These are phyloP conservation scores for Pogostemon cablin DNA, from an alignment of 257 asterid genomes.

Conservation along the genomic window DNA sequence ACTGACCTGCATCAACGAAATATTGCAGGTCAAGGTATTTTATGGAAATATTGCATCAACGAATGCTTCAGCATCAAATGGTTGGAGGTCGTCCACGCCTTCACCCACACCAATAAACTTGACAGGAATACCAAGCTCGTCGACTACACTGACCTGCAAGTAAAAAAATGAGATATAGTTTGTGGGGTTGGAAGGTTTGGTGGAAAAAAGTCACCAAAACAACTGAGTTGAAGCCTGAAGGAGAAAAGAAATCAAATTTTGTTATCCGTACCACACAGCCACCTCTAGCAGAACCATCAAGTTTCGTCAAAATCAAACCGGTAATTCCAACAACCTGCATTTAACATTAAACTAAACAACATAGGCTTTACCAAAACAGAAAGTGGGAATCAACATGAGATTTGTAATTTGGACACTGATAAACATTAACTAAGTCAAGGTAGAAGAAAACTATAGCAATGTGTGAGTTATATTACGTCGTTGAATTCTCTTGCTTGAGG, in stretches of 20 bases:
- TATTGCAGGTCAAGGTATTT: conserved; percentile 17
- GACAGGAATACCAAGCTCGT: conserved; percentile 94
- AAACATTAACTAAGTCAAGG: background rate
- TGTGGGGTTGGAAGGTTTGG: background rate
- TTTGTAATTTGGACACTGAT: background rate
- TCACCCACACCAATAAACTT: conserved; percentile 96
- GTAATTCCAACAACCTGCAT: conserved; percentile 91
- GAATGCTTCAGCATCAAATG: conserved; percentile 87
- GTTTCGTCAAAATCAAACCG: conserved; percentile 94
- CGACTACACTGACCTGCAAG: conserved; percentile 90
- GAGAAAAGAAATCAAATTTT: background rate
- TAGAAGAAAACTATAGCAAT: background rate
- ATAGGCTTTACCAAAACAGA: background rate
- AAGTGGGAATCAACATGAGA: background rate
- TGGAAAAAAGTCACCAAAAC: background rate
- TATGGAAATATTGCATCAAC: conserved; percentile 89
- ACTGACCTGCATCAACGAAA: too few relatives aligned
- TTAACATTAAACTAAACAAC: conserved; percentile 25
- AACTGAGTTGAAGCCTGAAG: background rate
- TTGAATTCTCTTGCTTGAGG: conserved; percentile 98
- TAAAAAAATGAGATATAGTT: background rate
- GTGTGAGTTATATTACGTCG: conserved; percentile 55
- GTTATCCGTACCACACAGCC: conserved; percentile 82
- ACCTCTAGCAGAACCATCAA: conserved; percentile 98
- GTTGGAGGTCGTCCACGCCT: conserved; percentile 86